These are phyloP conservation scores for Argentina anserina DNA, from an alignment of 306 rosid species.

Conservation along the genomic window DNA sequence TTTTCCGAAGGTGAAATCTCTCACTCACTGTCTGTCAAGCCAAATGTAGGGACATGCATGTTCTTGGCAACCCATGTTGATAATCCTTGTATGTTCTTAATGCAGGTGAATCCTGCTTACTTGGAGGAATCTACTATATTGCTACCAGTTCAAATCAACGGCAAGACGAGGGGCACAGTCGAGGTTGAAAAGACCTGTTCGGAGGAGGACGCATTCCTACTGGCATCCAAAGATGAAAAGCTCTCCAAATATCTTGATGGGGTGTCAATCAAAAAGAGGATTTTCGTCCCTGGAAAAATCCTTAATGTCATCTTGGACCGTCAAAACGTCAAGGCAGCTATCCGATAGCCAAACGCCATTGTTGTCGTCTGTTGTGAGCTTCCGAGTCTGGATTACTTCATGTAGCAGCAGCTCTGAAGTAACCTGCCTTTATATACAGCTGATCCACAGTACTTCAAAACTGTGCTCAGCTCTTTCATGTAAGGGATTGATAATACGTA, in stretches of 20 bases:
- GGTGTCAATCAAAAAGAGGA: slow-evolving; percentile 57
- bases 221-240: slow-evolving; percentile 71
- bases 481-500: background rate
- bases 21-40: slow-evolving; percentile 11
- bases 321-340: slow-evolving; percentile 51
- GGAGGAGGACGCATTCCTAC: slow-evolving; percentile 71
- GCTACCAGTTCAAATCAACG: slow-evolving; percentile 91
- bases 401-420: background rate
- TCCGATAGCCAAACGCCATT: slow-evolving; percentile 21
- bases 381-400: background rate
- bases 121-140: slow-evolving; percentile 65
- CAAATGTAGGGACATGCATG: too few relatives aligned
- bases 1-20: slow-evolving; percentile 69
- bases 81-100: slow-evolving; percentile 8
- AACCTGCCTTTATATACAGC: background rate
- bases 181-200: slow-evolving; percentile 77
- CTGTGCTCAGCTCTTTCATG: background rate
- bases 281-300: slow-evolving; percentile 84
- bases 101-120: slow-evolving; percentile 72
- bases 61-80: too few relatives aligned
- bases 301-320: slow-evolving; percentile 81
- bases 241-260: slow-evolving; percentile 69
- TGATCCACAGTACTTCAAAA: background rate
- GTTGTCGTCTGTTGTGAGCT: background rate
- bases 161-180: slow-evolving; percentile 94